Base-by-base conservation (phyloP, 495 filamentous ascomycete genomes). In the Penicillium crystallinum region DNA sequence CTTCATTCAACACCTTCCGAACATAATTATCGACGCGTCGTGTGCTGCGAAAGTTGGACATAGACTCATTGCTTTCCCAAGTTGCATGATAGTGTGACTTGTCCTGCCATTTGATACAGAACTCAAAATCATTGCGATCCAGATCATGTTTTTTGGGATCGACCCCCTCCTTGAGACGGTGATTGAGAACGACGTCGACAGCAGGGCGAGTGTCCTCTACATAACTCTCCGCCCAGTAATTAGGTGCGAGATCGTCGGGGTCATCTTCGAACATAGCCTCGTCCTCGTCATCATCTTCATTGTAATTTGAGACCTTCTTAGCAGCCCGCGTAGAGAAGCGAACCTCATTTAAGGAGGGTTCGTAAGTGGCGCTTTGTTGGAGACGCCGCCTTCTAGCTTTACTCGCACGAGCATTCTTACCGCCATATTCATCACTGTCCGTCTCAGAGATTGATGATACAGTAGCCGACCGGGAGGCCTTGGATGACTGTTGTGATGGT, bases 71-170 rank as follows among this genome's bases (percentile, higher is more conserved):
- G 0, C 82, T 82, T 67, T 96, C 90, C 95, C 95, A 97, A 2
- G 92, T 93, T 25, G 91, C 85, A 73, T 99, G 93, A 57, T 90
- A 89, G 67, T 97, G 89, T 19, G 93, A 95, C 69, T 89, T 87
- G 54, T 82, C 87, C 68, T 96, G 90, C 93, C 93, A 99, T 76
- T 99, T 99, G 59, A 99, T 91, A 63, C 86, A 90, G 66, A 89
- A 98, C 53, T 96, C 88, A 55, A 90, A 97, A 59, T 96, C 88
- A 47, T 90, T 81, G 54, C 88, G 87, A 18, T 77, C 79, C 34
- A 81, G 54, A 46, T 84, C 74, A n/a, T 67, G 61, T 18, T 77
- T 72, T 22, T 71, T 67, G 27, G 82, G 68, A 71, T 84, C 77
- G 22, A 79, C 75, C 39, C 78, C 90, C 31, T 88, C 85, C 64